These are phyloP conservation scores for Cryptococcus sp. DNA, from an alignment of 1,284 basidiomycete genomes.

Conservation along the genomic window DNA sequence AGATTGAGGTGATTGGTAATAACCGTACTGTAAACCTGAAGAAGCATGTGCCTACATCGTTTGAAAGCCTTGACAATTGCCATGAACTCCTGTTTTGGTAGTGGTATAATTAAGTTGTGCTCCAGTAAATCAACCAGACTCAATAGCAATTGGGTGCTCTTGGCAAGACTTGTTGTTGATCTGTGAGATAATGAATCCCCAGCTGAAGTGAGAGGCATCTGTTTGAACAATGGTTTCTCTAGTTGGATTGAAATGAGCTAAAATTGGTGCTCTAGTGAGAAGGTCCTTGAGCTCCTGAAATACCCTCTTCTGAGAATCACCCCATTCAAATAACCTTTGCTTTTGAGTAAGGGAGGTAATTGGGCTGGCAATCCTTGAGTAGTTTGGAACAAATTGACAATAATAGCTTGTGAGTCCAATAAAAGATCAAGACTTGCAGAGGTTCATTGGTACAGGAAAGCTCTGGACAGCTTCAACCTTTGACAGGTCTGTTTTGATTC, in stretches of 20 bases:
- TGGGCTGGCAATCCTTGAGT: slow-evolving; percentile 40
- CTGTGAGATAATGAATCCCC: slow-evolving; percentile 37
- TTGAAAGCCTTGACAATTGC: slow-evolving; percentile 47
- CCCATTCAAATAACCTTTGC: slow-evolving; percentile 5
- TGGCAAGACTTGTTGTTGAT: slow-evolving; percentile 16
- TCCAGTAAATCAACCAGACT: slow-evolving; percentile 35
- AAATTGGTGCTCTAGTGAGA: slow-evolving; percentile 45
- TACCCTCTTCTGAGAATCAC: slow-evolving; percentile 21
- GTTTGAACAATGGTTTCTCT: slow-evolving; percentile 33
- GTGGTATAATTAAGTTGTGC: slow-evolving; percentile 53
- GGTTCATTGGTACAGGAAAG: slow-evolving; percentile 46
- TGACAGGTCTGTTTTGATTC: slow-evolving; percentile 35
- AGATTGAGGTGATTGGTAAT: slow-evolving; percentile 52
- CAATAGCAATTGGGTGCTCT: slow-evolving; percentile 46
- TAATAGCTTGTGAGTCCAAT: slow-evolving; percentile 51
- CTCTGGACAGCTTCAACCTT: slow-evolving; percentile 30
- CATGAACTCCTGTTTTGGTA: slow-evolving; percentile 49
- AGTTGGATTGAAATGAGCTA: slow-evolving; percentile 44
- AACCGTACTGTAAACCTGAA: slow-evolving; percentile 36
- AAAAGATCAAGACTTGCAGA: slow-evolving; percentile 45
- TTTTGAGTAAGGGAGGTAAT: slow-evolving; percentile 25
- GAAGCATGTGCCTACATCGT: slow-evolving; percentile 48
- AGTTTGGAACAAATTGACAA: slow-evolving; percentile 49
- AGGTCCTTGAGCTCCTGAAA: slow-evolving; percentile 32
- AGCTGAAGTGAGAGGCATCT: slow-evolving; percentile 37